Evolutionary conservation across 352 stramenopile genomes (phyloP).

Genomic region (Phytophthora gonapodyides): DNA sequence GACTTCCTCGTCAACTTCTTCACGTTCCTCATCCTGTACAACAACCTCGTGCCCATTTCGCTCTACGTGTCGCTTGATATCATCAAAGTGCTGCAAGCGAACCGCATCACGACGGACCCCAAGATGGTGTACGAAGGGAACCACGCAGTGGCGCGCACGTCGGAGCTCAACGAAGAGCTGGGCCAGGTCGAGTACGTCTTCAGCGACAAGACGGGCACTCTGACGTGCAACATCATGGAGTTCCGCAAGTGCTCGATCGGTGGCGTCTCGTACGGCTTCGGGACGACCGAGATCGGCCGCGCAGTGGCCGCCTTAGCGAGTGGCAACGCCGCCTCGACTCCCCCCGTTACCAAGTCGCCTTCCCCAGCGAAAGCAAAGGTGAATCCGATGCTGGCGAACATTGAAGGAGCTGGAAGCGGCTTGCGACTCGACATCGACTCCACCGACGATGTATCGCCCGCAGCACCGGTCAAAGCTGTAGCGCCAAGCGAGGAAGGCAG

Average conservation of each 20-base stretch:
- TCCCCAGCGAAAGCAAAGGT: constrained; percentile 25
- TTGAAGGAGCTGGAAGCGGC: constrained; percentile 3
- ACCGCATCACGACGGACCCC: constrained; percentile 82
- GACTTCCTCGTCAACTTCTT: constrained; percentile 81
- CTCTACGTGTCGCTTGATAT: constrained; percentile 96
- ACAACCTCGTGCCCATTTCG: constrained; percentile 96
- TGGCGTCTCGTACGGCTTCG: constrained; percentile 82
- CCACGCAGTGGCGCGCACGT: constrained; percentile 76
- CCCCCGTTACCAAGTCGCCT: not conserved
- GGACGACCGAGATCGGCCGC: constrained; percentile 92
- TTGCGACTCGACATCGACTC: constrained; percentile 29
- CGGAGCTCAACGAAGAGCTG: constrained; percentile 93
- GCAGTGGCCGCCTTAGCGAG: constrained; percentile 78
- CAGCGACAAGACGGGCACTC: constrained; percentile 98
- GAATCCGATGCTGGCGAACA: constrained; percentile 7
- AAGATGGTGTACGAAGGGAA: constrained; percentile 88
- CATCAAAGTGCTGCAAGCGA: constrained; percentile 90
- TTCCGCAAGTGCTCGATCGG: constrained; percentile 93
- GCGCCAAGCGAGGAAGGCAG: constrained; percentile 12
- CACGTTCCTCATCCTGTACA: constrained; percentile 94
- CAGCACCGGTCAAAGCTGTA: not conserved
- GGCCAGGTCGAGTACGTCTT: constrained; percentile 99
- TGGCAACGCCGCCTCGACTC: not conserved
- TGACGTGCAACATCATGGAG: constrained; percentile 99
- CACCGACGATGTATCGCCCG: constrained; percentile 22